Conservation (phyloP, 169 alveolate genomes). For the Cryptosporidium sp. region DNA sequence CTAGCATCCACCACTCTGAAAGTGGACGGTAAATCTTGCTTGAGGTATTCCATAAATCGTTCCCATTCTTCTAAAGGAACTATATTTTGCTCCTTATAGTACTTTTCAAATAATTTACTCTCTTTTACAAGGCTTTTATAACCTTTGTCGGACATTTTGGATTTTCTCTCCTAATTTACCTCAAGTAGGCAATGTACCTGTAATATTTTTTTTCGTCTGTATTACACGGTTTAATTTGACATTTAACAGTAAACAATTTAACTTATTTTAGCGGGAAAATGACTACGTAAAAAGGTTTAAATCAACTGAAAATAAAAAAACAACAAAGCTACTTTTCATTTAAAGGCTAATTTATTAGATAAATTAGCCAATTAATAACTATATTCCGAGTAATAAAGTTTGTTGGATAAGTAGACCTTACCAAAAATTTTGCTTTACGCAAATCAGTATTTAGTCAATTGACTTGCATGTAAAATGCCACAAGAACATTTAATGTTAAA, state of each 20-base stretch:
- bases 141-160: conserved; percentile 8
- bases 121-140: conserved; percentile 14
- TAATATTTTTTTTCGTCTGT: background rate
- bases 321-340: no score
- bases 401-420: background rate
- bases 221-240: background rate
- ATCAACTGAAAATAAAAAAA: background rate
- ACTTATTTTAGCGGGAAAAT: background rate
- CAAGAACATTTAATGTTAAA: background rate
- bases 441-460: no score
- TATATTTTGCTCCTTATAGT: conserved; percentile 50
- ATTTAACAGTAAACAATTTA: background rate
- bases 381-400: background rate
- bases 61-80: conserved; percentile 82
- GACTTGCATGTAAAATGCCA: background rate
- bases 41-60: conserved; percentile 78
- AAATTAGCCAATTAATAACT: background rate
- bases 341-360: no score
- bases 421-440: no score
- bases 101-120: conserved; percentile 28
- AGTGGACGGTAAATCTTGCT: conserved; percentile 86
- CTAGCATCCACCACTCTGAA: conserved; percentile 82
- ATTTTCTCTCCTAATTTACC: background rate
- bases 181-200: background rate
- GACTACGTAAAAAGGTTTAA: background rate